Evolutionary conservation across 495 filamentous ascomycete genomes (phyloP).

Genomic region (Xylaria telfairii): DNA sequence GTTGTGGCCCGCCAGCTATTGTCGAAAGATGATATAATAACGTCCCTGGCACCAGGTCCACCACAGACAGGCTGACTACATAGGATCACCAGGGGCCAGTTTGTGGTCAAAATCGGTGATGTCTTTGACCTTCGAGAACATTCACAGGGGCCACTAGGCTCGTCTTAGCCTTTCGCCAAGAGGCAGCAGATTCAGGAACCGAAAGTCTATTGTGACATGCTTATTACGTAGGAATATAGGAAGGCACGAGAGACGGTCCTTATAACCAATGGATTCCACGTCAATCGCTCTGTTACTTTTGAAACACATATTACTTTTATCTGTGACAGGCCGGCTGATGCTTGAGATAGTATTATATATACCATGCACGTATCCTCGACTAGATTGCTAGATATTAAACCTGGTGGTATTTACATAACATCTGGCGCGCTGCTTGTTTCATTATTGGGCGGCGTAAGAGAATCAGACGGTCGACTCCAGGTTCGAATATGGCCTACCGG

Average conservation of each 20-base stretch:
- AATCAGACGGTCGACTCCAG: slow-evolving; percentile 74
- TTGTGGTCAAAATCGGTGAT: background rate
- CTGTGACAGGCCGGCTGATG: background rate
- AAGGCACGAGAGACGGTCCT: background rate
- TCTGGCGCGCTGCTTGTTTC: background rate
- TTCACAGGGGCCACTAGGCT: background rate
- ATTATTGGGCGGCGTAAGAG: slow-evolving; percentile 28
- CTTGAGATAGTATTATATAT: background rate
- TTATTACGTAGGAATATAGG: background rate
- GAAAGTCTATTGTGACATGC: background rate
- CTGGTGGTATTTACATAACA: background rate
- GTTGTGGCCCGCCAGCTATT: background rate
- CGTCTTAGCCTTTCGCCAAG: background rate
- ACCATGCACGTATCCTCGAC: background rate
- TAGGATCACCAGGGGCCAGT: background rate
- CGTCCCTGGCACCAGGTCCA: no score
- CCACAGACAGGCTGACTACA: background rate
- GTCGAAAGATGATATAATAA: no score
- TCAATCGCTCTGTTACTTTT: background rate
- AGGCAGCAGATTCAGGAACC: background rate
- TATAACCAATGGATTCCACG: background rate
- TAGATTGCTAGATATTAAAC: background rate
- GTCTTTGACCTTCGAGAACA: background rate
- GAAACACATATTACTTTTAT: background rate
- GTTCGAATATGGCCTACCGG: slow-evolving; percentile 92